phyloP scores from a whole-genome alignment of 176 grass and related monocot genomes.

The Oryza officinalis region DNA sequence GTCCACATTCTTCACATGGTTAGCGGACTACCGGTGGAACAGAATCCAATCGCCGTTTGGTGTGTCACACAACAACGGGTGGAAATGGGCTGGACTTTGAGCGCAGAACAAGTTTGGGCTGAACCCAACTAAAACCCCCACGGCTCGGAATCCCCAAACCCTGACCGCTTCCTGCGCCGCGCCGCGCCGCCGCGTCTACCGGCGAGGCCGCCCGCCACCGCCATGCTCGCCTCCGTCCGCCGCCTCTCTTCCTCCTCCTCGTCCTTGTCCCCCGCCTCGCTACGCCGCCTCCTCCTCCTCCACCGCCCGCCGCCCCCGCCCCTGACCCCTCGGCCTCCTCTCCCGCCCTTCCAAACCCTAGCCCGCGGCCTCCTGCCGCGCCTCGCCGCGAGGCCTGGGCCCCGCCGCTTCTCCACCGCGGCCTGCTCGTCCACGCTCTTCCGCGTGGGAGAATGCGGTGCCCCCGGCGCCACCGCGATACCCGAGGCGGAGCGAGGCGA shows the following conservation, averaged over 20 bases:
- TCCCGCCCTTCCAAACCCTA: conserved; percentile 23
- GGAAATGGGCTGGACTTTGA: not conserved
- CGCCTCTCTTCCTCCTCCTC: conserved; percentile 38
- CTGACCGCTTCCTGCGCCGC: not conserved
- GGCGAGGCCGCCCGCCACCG: conserved; percentile 36
- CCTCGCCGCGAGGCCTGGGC: conserved; percentile 13
- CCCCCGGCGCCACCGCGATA: conserved; percentile 4
- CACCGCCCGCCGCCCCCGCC: not conserved
- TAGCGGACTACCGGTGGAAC: too few relatives aligned
- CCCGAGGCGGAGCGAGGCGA: conserved; percentile 13
- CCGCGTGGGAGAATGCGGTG: conserved; percentile 30
- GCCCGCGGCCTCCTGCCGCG: conserved; percentile 33
- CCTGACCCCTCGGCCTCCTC: conserved; percentile 14
- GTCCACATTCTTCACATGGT: too few relatives aligned
- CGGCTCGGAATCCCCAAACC: conserved; percentile 18
- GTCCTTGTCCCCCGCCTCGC: not conserved
- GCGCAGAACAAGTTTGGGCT: not conserved
- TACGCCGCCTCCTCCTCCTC: conserved; percentile 20
- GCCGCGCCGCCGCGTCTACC: not conserved
- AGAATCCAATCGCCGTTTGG: too few relatives aligned
- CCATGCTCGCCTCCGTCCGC: conserved; percentile 60
- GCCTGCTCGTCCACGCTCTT: conserved; percentile 2
- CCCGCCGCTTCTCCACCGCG: conserved; percentile 5
- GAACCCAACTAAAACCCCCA: conserved; percentile 1
- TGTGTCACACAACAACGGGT: too few relatives aligned